phyloP scores from a whole-genome alignment of 2,329 filamentous ascomycete species.

The Colletotrichum shisoi region DNA sequence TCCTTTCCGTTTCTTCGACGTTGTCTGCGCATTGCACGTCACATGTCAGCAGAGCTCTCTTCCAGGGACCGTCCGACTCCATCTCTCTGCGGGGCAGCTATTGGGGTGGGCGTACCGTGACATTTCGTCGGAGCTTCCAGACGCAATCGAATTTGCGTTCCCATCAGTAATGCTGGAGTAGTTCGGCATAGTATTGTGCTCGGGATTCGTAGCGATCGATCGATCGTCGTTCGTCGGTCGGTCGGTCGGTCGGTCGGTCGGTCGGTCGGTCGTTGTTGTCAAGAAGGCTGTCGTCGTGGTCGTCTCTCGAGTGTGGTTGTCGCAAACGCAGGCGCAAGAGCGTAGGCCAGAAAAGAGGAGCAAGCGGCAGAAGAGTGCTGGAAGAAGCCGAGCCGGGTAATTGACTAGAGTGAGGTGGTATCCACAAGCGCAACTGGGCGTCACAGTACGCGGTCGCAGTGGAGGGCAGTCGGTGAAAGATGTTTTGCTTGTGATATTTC shows the following conservation, averaged over 20 bases:
- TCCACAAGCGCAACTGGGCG: conserved; percentile 12
- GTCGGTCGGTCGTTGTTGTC: background rate
- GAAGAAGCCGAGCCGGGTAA: conserved; percentile 26
- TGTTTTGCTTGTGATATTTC: background rate
- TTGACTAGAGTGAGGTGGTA: conserved; percentile 24
- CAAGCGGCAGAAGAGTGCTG: conserved; percentile 2
- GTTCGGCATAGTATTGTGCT: conserved; percentile 56
- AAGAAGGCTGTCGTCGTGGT: background rate
- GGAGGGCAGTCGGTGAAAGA: background rate
- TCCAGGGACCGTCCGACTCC: background rate
- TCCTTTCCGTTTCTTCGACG: conserved; percentile 74
- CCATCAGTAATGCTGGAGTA: conserved; percentile 63
- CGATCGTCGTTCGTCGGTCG: conserved; percentile 13
- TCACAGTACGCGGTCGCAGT: background rate
- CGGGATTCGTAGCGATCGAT: conserved; percentile 9
- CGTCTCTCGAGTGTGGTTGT: conserved; percentile 12
- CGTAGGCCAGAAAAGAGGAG: conserved; percentile 26
- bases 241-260: too few species aligned
- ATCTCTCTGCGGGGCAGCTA: background rate
- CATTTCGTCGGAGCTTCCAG: conserved; percentile 39
- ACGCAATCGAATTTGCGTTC: conserved; percentile 45
- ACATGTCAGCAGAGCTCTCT: conserved; percentile 27
- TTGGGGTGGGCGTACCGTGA: conserved; percentile 32
- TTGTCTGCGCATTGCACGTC: conserved; percentile 50
- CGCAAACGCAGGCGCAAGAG: conserved; percentile 20